Conservation (phyloP, 768 basidiomycete species). For the Amylocystis lapponica region DNA sequence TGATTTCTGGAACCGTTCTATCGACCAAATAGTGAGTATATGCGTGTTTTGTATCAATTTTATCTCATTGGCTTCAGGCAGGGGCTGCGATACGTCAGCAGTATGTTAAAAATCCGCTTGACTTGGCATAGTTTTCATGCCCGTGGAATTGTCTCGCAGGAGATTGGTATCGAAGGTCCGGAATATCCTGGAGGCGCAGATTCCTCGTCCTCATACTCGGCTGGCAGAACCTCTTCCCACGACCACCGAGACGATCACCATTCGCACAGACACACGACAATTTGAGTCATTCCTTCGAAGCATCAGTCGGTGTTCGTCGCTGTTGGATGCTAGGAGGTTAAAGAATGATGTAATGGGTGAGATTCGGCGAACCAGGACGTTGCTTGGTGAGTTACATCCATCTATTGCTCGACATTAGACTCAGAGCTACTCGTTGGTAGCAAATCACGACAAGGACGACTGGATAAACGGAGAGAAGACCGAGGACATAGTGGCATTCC, state of each 20-base stretch:
- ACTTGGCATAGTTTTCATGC: constrained; percentile 25
- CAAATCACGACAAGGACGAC: constrained; percentile 81
- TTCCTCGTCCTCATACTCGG: constrained; percentile 47
- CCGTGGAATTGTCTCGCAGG: constrained; percentile 31
- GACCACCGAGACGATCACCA: constrained; percentile 69
- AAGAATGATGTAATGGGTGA: constrained; percentile 94
- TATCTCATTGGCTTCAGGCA: constrained; percentile 33
- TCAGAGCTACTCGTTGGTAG: no score
- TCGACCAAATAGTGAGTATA: constrained; percentile 81
- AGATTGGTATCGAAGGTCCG: constrained; percentile 85
- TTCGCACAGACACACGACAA: constrained; percentile 72
- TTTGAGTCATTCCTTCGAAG: constrained; percentile 91
- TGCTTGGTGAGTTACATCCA: constrained; percentile 49
- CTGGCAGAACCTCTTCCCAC: constrained; percentile 35
- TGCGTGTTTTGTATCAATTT: neutral
- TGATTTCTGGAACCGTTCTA: constrained; percentile 93
- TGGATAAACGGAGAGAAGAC: constrained; percentile 85
- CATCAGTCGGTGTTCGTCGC: constrained; percentile 72
- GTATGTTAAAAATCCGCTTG: constrained; percentile 46
- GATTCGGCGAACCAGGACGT: constrained; percentile 70
- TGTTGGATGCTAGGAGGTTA: constrained; percentile 83
- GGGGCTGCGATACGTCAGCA: constrained; percentile 68
- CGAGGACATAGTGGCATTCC: constrained; percentile 80
- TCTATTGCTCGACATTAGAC: neutral
- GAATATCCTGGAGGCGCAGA: constrained; percentile 75